phyloP scores from a whole-genome alignment of 208 protist genomes.

The Leishmania guyanensis region DNA sequence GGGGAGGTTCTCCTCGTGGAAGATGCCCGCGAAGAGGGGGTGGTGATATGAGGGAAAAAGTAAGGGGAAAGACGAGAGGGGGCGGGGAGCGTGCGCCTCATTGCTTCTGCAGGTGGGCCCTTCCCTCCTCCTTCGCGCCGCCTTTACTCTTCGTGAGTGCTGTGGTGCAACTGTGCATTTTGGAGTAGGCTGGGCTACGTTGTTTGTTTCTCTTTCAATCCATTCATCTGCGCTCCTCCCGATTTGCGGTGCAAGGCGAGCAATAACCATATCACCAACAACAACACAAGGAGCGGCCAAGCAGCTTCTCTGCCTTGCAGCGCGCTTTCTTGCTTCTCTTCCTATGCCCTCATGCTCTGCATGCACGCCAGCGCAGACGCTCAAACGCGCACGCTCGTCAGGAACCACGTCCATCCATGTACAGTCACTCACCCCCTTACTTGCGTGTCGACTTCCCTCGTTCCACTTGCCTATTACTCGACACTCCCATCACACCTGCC shows the following conservation, averaged over 20 bases:
- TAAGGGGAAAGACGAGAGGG: neutral
- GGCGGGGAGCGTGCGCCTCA: neutral
- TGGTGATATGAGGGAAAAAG: neutral
- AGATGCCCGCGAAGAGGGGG: neutral
- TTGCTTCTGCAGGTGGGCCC: neutral
- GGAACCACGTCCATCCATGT: neutral
- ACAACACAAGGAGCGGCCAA: neutral
- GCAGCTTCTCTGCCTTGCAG: neutral
- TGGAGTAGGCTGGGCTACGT: neutral
- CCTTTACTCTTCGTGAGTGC: neutral
- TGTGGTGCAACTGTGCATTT: neutral
- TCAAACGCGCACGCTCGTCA: neutral
- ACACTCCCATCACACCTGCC: neutral
- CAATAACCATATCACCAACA: neutral
- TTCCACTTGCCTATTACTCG: neutral
- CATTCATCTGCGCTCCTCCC: too few species aligned
- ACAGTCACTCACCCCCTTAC: neutral
- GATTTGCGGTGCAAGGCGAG: too few species aligned
- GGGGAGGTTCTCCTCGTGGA: neutral
- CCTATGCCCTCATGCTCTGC: neutral
- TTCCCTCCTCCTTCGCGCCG: neutral
- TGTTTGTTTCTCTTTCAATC: too few species aligned
- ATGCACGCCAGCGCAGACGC: neutral
- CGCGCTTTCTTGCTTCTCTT: too few species aligned
- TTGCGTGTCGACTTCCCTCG: neutral